Base-by-base conservation (phyloP, 257 asterid species). In the Gardenia jasminoides region DNA sequence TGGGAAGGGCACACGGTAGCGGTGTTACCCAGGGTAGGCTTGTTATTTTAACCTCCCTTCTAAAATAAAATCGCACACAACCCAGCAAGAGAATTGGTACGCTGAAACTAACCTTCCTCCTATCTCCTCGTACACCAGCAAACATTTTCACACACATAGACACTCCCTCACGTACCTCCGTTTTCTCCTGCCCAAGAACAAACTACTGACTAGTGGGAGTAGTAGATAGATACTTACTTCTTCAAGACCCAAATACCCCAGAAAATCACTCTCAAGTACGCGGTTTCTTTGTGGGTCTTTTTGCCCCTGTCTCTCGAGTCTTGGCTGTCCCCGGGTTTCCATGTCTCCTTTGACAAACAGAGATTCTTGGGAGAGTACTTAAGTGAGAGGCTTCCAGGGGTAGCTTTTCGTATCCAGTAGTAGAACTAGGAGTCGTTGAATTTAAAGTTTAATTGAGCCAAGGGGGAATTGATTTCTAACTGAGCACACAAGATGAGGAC, bases 11-110 rank as follows among this genome's bases (percentile, higher is more conserved):
- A 36, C 4, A 36, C 4, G 41, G 41, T 36, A 4, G 41, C 62
- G 80, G 47, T 73, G 76, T 84, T 84, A 90, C 84, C 82, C 87
- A 79, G 93, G 76, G 92, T 82, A 84, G 92, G 89, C 89, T 83
- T 74, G n/a, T 84, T 86, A 78, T 83, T 76, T 67, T 72, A 6
- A 20, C 54, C 75, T 61, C 59, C 24, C 80, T 20, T 50, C n/a
- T n/a, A n/a, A n/a, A n/a, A n/a, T 39, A 7, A 26, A 70, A 43
- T 70, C 26, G 10, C 78, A 13, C 64, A 20, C 48, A 67, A 61
- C n/a, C 70, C 69, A 65, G 67, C 10, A 8, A 31, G 50, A 20
- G 66, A 22, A 10, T 4, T 36, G 41, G 2, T 36, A 36, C 4
- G 41, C 78, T 69, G 46, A 62, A 74, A 58, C 30, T 58, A 2